Percentiles rank a stretch among this genome's conserved stretches.
These are phyloP conservation scores for Hyparrhenia diplandra DNA, from an alignment of 176 grass and related monocot species.

Conservation along the genomic window DNA sequence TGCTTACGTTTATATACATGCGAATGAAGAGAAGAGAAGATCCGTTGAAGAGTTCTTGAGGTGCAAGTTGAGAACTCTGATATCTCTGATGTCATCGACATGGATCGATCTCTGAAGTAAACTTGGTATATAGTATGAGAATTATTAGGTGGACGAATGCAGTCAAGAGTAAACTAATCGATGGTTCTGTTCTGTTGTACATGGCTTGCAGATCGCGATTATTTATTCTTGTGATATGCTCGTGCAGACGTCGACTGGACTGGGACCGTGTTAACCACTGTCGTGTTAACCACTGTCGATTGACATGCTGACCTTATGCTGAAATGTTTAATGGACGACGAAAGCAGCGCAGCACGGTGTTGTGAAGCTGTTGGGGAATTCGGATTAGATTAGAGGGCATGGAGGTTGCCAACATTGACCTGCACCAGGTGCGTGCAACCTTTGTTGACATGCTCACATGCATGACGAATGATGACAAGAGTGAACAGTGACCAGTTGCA, in stretches of 20 bases:
- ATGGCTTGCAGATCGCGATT: background rate
- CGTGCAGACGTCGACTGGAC: background rate
- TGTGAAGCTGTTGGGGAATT: background rate
- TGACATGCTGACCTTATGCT: background rate
- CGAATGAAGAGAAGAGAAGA: background rate
- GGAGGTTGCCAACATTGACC: background rate
- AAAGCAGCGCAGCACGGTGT: background rate
- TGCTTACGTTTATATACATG: background rate
- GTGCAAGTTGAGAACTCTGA: background rate
- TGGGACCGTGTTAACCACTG: background rate
- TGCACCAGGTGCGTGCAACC: constrained; percentile 10
- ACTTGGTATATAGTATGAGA: background rate
- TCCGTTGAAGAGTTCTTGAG: background rate
- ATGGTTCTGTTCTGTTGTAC: background rate
- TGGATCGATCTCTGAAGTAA: background rate
- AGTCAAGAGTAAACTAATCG: constrained; percentile 11
- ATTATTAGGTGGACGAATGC: background rate
- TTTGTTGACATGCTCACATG: background rate
- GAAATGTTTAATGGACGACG: constrained; percentile 3
- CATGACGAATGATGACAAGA: background rate
- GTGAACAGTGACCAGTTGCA: too few species aligned
- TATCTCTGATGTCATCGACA: background rate
- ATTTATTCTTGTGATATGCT: constrained; percentile 20
- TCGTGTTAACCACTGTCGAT: background rate
- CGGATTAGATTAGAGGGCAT: background rate